Evolutionary conservation across 2,329 filamentous ascomycete genomes (phyloP), one percentile per base, ranked within the genome.

Genomic region (Cladophialophora yegresii): DNA sequence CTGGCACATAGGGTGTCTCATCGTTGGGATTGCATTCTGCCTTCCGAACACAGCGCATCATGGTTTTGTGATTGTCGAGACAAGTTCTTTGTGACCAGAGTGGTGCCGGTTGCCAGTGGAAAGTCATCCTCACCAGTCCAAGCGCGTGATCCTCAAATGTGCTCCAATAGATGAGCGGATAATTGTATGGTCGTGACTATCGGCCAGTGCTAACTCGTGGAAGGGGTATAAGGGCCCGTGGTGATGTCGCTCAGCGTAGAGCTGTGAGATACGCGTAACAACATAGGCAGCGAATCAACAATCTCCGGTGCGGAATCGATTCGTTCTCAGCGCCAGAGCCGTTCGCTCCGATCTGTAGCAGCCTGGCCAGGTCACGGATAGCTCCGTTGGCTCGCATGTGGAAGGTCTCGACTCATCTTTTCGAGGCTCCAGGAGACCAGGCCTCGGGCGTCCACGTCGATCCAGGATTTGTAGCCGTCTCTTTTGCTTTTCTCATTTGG

Each of bases 371-470:
- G 13, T 28, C 30, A 5, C 30, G 20, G 28, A 9, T 36, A 13
- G 8, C 12, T 30, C 13, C 13, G 28, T 33, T 20, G 16, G 26
- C 12, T 43, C 16, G n/a, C 16, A 40, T 8, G 36, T 20, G 16
- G 36, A 43, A 5, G 16, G n/a, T 12, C n/a, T 16, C 13, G 36
- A 16, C n/a, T 68, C 62, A 66, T 61, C 64, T 47, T 33, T 66
- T 68, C 13, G 61, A 28, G 30, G 62, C 8, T 16, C 55, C 58
- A 28, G 66, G 66, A 22, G 62, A 33, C 66, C 66, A 68, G 22
- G 59, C 40, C 40, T 63, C 63, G 4, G 66, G 66, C 16, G 61
- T 28, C 64, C 64, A 68, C n/a, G 22, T 61, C 23, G 61, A 43
- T 54, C 66, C 64, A 8, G 64, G 61, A 53, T 64, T 66, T 23